Conservation (phyloP, 2,329 filamentous ascomycete genomes). For the Westerdykella aurantiaca region DNA sequence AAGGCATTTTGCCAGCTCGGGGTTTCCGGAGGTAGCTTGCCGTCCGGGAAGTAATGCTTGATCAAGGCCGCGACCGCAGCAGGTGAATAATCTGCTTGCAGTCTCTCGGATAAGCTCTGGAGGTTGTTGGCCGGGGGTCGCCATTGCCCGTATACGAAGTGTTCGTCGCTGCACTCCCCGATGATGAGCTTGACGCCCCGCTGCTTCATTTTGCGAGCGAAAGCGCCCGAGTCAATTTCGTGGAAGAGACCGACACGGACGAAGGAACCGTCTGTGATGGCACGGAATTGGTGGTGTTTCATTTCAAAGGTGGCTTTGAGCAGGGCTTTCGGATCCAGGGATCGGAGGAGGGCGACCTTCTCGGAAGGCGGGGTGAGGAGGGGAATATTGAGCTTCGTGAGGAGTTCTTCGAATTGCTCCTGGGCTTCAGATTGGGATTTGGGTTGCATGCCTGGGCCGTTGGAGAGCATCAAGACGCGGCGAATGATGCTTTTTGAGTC, state of each 20-base stretch:
- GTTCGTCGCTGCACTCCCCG: conserved; percentile 52
- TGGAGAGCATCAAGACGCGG: conserved; percentile 50
- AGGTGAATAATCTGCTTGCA: conserved; percentile 50
- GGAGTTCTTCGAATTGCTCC: conserved; percentile 49
- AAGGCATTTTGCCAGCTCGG: conserved; percentile 49
- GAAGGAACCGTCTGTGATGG: conserved; percentile 47
- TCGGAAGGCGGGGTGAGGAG: conserved; percentile 34
- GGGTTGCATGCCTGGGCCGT: conserved; percentile 50
- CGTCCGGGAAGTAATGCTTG: conserved; percentile 40
- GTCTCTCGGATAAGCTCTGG: conserved; percentile 40
- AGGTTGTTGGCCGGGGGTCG: conserved; percentile 42
- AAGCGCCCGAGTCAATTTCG: conserved; percentile 46
- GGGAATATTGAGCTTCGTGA: conserved; percentile 43
- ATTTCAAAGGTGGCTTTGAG: conserved; percentile 41
- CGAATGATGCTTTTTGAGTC: conserved; percentile 45
- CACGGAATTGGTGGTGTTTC: conserved; percentile 50
- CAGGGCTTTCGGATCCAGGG: conserved; percentile 35
- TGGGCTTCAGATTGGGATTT: conserved; percentile 45
- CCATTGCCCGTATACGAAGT: conserved; percentile 48
- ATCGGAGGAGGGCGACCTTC: conserved; percentile 45
- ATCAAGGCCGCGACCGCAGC: conserved; percentile 42
- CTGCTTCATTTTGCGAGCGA: conserved; percentile 41
- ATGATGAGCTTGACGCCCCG: conserved; percentile 47
- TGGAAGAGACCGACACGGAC: conserved; percentile 41
- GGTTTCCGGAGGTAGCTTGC: conserved; percentile 36